A percentile compares a stretch with the other conserved stretches of the same genome.
phyloP scores from a whole-genome alignment of 768 basidiomycete genomes.

The Phanerochaete carnosa region DNA sequence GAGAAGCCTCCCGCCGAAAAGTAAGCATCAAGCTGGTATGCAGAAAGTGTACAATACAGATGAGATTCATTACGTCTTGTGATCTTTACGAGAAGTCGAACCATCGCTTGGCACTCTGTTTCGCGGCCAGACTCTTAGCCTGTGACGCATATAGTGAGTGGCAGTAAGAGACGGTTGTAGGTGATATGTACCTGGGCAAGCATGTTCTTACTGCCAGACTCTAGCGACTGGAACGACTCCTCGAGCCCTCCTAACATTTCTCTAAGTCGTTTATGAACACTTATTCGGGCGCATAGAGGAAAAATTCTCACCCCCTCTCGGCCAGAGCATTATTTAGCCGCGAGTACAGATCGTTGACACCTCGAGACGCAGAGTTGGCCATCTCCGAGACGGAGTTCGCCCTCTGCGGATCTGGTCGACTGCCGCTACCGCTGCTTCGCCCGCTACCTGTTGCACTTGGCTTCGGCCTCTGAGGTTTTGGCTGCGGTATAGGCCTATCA shows the following conservation, averaged over 20 bases:
- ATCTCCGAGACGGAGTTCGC: slow-evolving; percentile 13
- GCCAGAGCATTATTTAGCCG: slow-evolving; percentile 43
- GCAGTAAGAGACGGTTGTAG: not conserved
- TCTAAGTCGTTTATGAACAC: slow-evolving; percentile 29
- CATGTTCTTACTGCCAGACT: slow-evolving; percentile 65
- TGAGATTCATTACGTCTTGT: not conserved
- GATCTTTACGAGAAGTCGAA: slow-evolving; percentile 45
- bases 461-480: slow-evolving; percentile 14
- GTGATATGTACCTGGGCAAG: slow-evolving; percentile 46
- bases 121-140: slow-evolving; percentile 62
- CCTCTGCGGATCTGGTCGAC: slow-evolving; percentile 2
- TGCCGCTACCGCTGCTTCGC: slow-evolving; percentile 1
- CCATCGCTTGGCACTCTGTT: slow-evolving; percentile 65
- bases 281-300: not conserved
- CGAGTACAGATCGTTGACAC: slow-evolving; percentile 26
- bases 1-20: slow-evolving; percentile 16
- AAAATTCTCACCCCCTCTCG: slow-evolving; percentile 55
- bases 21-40: not conserved
- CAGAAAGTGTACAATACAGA: not conserved
- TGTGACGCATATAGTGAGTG: slow-evolving; percentile 18
- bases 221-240: slow-evolving; percentile 60
- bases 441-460: not conserved
- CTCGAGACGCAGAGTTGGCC: slow-evolving; percentile 21
- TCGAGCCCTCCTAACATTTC: slow-evolving; percentile 61
- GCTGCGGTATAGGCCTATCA: slow-evolving; percentile 50